Evolutionary conservation across 805 yeast species (phyloP), one percentile per base, ranked within the genome.

Genomic region (Tetrapisispora nanseiensis): DNA sequence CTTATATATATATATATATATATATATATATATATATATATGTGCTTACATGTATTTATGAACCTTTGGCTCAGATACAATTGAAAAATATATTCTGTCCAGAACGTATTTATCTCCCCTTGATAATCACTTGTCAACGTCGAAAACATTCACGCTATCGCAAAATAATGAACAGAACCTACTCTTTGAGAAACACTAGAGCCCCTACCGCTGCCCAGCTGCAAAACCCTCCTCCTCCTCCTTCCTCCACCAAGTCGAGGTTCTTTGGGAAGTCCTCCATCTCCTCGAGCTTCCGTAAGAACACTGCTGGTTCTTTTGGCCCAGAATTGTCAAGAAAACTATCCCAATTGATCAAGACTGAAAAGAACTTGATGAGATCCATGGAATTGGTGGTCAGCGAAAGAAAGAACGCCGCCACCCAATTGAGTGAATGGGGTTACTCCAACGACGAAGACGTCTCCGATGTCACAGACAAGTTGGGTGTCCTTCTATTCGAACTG

Each of bases 341-440:
- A 60, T 81, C 95, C 33, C 87, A 82, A 59, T 77, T 86, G 63
- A 86, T 92, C 63, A 92, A 90, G 76, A 84, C 87, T 75, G 98
- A 90, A 73, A 92, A 92, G 76, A 84, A 85, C 66, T 83, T 90
- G 51, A 82, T 89, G 84, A 82, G 96, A 68, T 80, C 95, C 48
- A 75, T 92, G 59, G 97, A 92, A 72, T 74, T 86, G 51, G 89
- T 86, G 46, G 86, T 97, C 54, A 78, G 83, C 58, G 97, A 92
- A 74, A 80, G 97, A 66, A 81, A 89, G 65, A 89, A 83, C 59
- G 96, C 89, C 54, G 98, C 97, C 57, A 89, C 87, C 74, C 97
- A 90, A 73, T 77, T 90, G 65, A 87, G 97, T 28, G 66, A 82
- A 54, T 90, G 98, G 98, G 98, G 98, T 71, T 95, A 85, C 66